Conservation (phyloP, 768 basidiomycete genomes). For the Kondoa subrosea region DNA sequence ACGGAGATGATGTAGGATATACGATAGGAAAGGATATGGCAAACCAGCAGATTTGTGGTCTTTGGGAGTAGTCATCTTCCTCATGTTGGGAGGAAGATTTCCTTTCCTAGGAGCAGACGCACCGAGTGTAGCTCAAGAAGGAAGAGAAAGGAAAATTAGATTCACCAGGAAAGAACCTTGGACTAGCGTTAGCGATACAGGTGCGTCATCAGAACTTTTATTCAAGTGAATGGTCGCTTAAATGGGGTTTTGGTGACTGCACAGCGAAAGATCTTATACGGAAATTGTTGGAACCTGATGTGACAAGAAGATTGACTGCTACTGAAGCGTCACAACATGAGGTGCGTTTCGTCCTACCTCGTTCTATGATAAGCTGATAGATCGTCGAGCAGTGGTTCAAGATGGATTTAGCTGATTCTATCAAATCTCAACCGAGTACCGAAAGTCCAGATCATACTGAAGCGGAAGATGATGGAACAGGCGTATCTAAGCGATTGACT, state of each 20-base stretch:
- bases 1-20: conserved; percentile 3
- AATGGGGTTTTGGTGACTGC: too few species aligned
- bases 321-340: background rate
- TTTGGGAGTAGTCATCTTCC: conserved; percentile 5
- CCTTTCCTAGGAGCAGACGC: background rate
- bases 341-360: too few species aligned
- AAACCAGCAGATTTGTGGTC: conserved; percentile 6
- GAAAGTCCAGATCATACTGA: background rate
- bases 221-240: too few species aligned
- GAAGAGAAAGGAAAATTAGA: background rate
- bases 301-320: background rate
- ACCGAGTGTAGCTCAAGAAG: background rate
- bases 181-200: background rate
- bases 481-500: background rate
- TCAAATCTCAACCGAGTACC: background rate
- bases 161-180: conserved; percentile 3
- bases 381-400: background rate
- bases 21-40: conserved; percentile 1
- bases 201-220: background rate
- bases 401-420: background rate
- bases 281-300: background rate
- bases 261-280: background rate
- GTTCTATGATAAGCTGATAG: too few species aligned
- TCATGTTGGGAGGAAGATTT: conserved; percentile 4
- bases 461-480: background rate